These are phyloP conservation scores for Xylaria sp. DNA, from an alignment of 2,329 filamentous ascomycete genomes.

Conservation along the genomic window DNA sequence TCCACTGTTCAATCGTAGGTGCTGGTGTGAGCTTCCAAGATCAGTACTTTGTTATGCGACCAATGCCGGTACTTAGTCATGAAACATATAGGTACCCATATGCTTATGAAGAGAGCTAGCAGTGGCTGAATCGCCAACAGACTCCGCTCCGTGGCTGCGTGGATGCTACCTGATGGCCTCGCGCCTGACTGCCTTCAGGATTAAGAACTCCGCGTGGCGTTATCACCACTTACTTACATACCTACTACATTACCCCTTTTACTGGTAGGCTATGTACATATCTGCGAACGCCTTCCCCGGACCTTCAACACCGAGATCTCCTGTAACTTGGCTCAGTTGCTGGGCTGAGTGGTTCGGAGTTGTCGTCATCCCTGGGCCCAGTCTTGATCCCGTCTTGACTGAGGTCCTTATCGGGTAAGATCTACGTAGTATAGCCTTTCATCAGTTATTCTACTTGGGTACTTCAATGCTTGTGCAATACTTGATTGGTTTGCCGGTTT, in stretches of 20 bases:
- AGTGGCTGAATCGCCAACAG: neutral
- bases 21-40: neutral
- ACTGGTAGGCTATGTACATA: neutral
- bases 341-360: neutral
- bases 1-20: neutral
- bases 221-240: neutral
- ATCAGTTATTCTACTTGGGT: neutral
- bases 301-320: neutral
- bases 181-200: too few species aligned
- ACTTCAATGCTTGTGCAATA: too few species aligned
- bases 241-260: too few species aligned
- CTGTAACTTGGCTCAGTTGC: neutral
- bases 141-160: neutral
- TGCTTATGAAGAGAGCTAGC: neutral
- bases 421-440: too few species aligned
- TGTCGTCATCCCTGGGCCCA: neutral
- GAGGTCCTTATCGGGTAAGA: neutral
- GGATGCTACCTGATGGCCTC: neutral
- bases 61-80: neutral
- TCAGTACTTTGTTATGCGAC: neutral
- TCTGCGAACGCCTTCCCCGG: neutral
- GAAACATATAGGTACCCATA: neutral
- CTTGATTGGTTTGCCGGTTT: neutral
- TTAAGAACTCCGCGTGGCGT: neutral
- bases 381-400: neutral